Evolutionary conservation across 2,329 filamentous ascomycete species (phyloP).

Genomic region (Bipolaris victoriae): DNA sequence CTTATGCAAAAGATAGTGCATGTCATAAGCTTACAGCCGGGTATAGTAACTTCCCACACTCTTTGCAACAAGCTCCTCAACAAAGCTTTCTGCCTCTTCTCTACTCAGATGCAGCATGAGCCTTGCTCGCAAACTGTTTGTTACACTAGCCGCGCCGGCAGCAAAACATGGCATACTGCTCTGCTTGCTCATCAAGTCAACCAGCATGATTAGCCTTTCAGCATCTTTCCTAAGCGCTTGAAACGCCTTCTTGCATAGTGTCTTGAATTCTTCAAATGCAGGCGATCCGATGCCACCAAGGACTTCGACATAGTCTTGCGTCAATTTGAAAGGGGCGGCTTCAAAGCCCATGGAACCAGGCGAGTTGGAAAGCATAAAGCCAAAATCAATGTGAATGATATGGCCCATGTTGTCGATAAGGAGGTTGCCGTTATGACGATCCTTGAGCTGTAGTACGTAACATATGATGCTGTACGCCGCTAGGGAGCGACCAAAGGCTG

Average conservation of each 20-base stretch:
- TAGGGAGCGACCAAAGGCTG: slow-evolving; percentile 80
- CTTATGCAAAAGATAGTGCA: background rate
- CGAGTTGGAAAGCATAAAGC: slow-evolving; percentile 88
- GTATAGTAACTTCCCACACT: slow-evolving; percentile 87
- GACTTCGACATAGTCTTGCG: slow-evolving; percentile 84
- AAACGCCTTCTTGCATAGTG: slow-evolving; percentile 81
- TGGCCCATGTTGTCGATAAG: slow-evolving; percentile 85
- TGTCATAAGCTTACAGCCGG: slow-evolving; percentile 66
- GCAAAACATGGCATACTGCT: slow-evolving; percentile 84
- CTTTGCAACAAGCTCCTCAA: slow-evolving; percentile 82
- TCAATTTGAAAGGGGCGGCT: slow-evolving; percentile 85
- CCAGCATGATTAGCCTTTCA: slow-evolving; percentile 80
- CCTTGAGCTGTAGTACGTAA: slow-evolving; percentile 83
- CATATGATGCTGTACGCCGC: slow-evolving; percentile 86
- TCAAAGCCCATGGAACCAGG: slow-evolving; percentile 85
- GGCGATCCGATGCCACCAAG: slow-evolving; percentile 73
- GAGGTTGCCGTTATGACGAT: slow-evolving; percentile 85
- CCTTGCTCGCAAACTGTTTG: slow-evolving; percentile 70
- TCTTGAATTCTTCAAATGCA: slow-evolving; percentile 77
- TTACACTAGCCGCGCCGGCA: slow-evolving; percentile 73
- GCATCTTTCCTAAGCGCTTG: slow-evolving; percentile 80
- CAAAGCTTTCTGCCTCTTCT: slow-evolving; percentile 80
- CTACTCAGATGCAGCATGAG: slow-evolving; percentile 84
- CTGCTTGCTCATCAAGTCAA: slow-evolving; percentile 82
- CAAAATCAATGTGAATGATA: slow-evolving; percentile 88